Evolutionary conservation across 352 stramenopile species (phyloP).

Genomic region (Globisporangium alternatum): DNA sequence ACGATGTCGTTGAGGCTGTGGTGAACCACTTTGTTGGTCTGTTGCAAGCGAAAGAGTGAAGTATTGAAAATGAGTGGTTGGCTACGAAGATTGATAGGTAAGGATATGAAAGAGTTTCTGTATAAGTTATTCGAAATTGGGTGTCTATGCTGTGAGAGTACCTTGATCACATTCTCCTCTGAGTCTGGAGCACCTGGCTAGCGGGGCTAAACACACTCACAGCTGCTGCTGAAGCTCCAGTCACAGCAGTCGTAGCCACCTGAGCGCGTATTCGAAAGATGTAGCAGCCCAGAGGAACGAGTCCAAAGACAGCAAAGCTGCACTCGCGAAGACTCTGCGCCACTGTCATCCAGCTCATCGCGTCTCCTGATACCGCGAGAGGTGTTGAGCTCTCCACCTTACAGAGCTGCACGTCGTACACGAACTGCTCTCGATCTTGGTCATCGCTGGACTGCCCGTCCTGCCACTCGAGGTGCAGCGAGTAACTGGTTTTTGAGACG

Average conservation of each 20-base stretch:
- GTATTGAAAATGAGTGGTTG: conserved; percentile 12
- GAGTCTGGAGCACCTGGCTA: conserved; percentile 25
- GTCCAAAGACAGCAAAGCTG: conserved; percentile 12
- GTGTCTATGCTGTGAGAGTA: not conserved
- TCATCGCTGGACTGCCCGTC: conserved; percentile 1
- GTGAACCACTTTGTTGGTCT: conserved; percentile 35
- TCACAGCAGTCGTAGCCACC: not conserved
- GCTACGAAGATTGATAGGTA: not conserved
- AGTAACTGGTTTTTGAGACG: conserved; percentile 22
- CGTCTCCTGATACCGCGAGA: not conserved
- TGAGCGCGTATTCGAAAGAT: conserved; percentile 23
- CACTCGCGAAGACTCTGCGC: conserved; percentile 9
- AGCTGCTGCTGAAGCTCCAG: not conserved
- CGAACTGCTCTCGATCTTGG: not conserved
- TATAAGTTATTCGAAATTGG: conserved; percentile 10
- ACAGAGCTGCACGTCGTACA: conserved; percentile 27
- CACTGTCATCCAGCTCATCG: conserved; percentile 14
- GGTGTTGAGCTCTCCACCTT: conserved; percentile 9
- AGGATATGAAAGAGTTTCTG: not conserved
- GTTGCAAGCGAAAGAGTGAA: not conserved
- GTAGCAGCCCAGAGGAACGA: conserved; percentile 23
- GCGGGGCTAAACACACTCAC: conserved; percentile 20
- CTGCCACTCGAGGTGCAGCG: conserved; percentile 22
- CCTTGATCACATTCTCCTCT: conserved; percentile 23
- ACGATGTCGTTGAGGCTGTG: conserved; percentile 38